These are phyloP conservation scores for Aspergillus pseudoglaucus DNA, from an alignment of 2,329 filamentous ascomycete genomes.

Conservation along the genomic window DNA sequence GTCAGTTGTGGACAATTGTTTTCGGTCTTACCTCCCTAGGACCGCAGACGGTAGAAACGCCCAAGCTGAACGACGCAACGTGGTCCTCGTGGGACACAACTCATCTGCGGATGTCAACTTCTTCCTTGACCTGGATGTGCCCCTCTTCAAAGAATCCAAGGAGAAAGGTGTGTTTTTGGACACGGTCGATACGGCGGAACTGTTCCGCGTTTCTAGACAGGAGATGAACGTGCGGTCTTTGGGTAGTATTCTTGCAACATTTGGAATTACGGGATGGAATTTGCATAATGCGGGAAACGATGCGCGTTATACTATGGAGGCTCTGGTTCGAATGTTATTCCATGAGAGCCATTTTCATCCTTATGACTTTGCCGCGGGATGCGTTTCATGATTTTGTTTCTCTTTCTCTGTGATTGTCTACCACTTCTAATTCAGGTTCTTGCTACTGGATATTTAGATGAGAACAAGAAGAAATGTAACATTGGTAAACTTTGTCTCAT, in stretches of 20 bases:
- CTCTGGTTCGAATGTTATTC: constrained; percentile 48
- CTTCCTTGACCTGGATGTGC: constrained; percentile 59
- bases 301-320: constrained; percentile 70
- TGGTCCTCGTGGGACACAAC: constrained; percentile 78
- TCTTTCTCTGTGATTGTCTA: no score
- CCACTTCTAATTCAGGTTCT: no score
- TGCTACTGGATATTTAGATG: no score
- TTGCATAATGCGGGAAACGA: constrained; percentile 89
- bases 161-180: constrained; percentile 49
- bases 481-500: no score
- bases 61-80: constrained; percentile 40
- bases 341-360: neutral
- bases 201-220: constrained; percentile 60
- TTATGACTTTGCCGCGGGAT: no score
- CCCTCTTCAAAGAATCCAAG: constrained; percentile 27
- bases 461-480: no score
- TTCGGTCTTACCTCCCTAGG: constrained; percentile 41
- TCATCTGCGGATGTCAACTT: constrained; percentile 61
- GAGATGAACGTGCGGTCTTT: constrained; percentile 53
- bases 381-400: no score
- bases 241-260: constrained; percentile 52
- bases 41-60: constrained; percentile 1
- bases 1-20: constrained; percentile 46
- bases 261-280: constrained; percentile 57
- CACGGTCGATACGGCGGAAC: constrained; percentile 63